Percentiles rank a stretch among this genome's conserved stretches.
These are phyloP conservation scores for Acanthochlamys bracteata DNA, from an alignment of 106 monocot genomes.

Conservation along the genomic window DNA sequence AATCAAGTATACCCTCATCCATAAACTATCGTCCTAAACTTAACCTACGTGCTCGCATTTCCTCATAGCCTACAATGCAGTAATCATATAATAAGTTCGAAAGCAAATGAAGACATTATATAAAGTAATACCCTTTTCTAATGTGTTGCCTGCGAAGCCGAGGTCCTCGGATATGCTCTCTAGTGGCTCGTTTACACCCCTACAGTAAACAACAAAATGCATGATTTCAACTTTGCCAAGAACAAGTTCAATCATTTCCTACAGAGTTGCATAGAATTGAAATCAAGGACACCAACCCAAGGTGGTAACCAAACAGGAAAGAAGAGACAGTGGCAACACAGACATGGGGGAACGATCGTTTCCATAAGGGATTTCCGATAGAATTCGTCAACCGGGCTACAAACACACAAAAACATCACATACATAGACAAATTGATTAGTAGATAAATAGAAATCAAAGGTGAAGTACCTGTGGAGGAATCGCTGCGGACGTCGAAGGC, in stretches of 20 bases:
- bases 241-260: not conserved
- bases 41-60: no score
- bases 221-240: not conserved
- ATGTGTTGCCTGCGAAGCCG: conserved; percentile 72
- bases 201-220: conserved; percentile 10
- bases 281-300: conserved; percentile 34
- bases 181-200: conserved; percentile 91
- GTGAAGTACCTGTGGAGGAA: no score
- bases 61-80: no score
- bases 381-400: no score
- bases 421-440: no score
- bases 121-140: conserved; percentile 60
- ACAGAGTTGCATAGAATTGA: not conserved
- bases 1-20: not conserved
- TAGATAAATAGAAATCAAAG: no score
- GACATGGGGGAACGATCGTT: conserved; percentile 67
- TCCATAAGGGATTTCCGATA: conserved; percentile 52
- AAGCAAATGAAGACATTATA: not conserved
- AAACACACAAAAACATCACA: no score
- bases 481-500: no score
- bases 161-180: conserved; percentile 87
- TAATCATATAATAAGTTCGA: no score
- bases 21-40: no score
- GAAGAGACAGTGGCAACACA: conserved; percentile 77
- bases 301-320: conserved; percentile 88